These are phyloP conservation scores for Metschnikowia corniflorae DNA, from an alignment of 805 yeast genomes.

Conservation along the genomic window DNA sequence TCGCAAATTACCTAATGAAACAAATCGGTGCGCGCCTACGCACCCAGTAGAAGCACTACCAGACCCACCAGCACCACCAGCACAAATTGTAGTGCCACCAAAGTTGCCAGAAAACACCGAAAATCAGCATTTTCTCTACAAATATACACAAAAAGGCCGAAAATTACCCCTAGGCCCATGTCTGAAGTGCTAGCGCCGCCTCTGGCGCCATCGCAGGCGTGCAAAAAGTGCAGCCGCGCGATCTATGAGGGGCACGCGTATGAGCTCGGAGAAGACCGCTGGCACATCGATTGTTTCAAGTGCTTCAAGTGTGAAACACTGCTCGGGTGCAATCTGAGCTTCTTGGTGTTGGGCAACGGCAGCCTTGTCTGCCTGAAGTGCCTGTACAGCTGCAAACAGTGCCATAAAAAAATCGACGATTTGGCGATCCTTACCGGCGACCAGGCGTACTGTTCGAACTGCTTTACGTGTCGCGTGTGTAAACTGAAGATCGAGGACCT, in stretches of 20 bases:
- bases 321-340: slow-evolving; percentile 83
- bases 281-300: slow-evolving; percentile 92
- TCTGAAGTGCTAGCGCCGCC: slow-evolving; percentile 3
- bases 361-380: slow-evolving; percentile 86
- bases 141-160: neutral
- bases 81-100: neutral
- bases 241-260: slow-evolving; percentile 92
- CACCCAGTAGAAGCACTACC: neutral
- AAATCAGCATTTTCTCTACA: neutral
- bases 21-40: neutral
- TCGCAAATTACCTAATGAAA: no score
- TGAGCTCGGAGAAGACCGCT: slow-evolving; percentile 88
- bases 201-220: slow-evolving; percentile 22
- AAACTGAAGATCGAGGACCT: slow-evolving; percentile 81
- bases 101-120: neutral
- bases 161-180: neutral
- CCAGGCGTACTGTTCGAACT: slow-evolving; percentile 86
- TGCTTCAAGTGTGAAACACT: slow-evolving; percentile 81
- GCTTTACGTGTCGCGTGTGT: slow-evolving; percentile 89
- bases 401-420: slow-evolving; percentile 85
- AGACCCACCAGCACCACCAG: neutral
- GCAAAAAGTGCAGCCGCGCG: slow-evolving; percentile 41
- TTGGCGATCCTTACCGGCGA: slow-evolving; percentile 93
- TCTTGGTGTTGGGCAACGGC: slow-evolving; percentile 90
- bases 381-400: slow-evolving; percentile 83